These are phyloP conservation scores for Thozetella sp. DNA, from an alignment of 495 filamentous ascomycete species.

Conservation along the genomic window DNA sequence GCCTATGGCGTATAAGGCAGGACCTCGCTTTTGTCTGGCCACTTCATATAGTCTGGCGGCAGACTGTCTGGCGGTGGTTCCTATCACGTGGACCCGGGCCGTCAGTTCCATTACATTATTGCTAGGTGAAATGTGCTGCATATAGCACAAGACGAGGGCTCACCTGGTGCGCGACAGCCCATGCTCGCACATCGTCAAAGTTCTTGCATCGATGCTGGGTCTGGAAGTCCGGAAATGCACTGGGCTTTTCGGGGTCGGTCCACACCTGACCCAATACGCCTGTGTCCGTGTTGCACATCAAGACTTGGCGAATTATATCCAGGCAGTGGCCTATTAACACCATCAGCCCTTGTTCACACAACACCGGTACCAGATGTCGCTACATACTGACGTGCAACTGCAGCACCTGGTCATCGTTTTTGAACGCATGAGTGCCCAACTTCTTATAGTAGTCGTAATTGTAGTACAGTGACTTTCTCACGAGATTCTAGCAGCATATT, in stretches of 20 bases:
- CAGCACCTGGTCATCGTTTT: conserved; percentile 50
- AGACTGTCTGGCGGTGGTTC: conserved; percentile 4
- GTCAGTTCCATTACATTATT: too few relatives aligned
- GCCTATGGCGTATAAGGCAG: conserved; percentile 1
- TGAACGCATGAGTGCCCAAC: conserved; percentile 46
- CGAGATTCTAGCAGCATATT: conserved; percentile 37
- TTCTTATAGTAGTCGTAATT: conserved; percentile 59
- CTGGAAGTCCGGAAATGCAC: conserved; percentile 56
- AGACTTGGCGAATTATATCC: conserved; percentile 54
- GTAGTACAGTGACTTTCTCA: conserved; percentile 56
- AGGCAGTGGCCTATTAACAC: conserved; percentile 44
- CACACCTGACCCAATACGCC: conserved; percentile 56
- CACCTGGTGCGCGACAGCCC: conserved; percentile 50
- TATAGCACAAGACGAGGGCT: neutral
- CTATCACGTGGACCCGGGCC: too few relatives aligned
- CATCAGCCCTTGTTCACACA: neutral
- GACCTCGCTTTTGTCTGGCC: neutral
- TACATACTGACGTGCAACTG: conserved; percentile 42
- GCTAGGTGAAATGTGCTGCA: neutral
- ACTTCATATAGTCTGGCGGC: conserved; percentile 8
- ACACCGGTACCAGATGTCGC: neutral
- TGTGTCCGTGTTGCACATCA: conserved; percentile 58
- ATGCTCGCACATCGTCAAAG: conserved; percentile 50
- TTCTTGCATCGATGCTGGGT: conserved; percentile 57
- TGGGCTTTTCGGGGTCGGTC: conserved; percentile 37